Percentiles rank a stretch among this genome's conserved stretches.
Conservation (phyloP, 108 stramenopile species). For the Nitzschia sp. region DNA sequence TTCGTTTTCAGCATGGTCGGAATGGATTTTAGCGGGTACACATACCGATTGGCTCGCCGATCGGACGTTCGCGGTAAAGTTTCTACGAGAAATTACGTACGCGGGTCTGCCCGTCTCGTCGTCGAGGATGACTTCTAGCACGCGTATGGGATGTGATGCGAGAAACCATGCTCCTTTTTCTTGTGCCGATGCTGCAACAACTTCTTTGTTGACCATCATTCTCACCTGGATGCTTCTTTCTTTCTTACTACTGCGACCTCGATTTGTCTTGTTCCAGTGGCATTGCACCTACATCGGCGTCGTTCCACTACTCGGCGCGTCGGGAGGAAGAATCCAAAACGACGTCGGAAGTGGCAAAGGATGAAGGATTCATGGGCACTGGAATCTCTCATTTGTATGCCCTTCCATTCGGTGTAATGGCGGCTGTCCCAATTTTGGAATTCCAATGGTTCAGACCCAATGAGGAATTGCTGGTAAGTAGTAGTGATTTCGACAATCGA, state of each 20-base stretch:
- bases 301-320: slow-evolving; percentile 68
- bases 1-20: no score
- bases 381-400: slow-evolving; percentile 78
- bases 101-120: neutral
- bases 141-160: no score
- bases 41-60: neutral
- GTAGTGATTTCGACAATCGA: neutral
- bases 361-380: slow-evolving; percentile 70
- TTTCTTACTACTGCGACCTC: no score
- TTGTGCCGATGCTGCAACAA: no score
- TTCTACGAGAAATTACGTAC: neutral
- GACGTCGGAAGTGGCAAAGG: slow-evolving; percentile 29
- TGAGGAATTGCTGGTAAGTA: slow-evolving; percentile 68
- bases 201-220: no score
- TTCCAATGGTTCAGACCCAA: slow-evolving; percentile 83
- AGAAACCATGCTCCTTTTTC: no score
- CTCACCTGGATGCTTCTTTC: no score
- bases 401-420: slow-evolving; percentile 75
- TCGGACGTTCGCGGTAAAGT: neutral
- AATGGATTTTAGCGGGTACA: neutral
- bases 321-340: slow-evolving; percentile 75
- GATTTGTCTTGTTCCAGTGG: slow-evolving; percentile 12
- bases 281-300: slow-evolving; percentile 17
- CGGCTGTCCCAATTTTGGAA: slow-evolving; percentile 81
- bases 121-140: no score